phyloP scores from a whole-genome alignment of 78 protist genomes.

The Polysphondylium violaceum region DNA sequence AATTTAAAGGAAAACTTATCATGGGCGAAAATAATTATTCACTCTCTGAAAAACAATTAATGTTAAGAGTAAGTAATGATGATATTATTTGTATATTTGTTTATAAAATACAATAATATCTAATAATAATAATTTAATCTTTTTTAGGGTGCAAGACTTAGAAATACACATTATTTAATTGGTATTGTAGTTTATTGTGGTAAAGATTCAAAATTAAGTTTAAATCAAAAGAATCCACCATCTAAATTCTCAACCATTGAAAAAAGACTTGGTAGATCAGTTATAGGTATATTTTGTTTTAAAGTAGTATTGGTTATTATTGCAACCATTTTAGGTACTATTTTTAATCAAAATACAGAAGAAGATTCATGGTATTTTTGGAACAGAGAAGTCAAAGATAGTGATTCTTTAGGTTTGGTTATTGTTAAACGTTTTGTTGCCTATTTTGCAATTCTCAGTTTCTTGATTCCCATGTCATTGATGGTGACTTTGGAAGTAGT shows the following conservation, averaged over 20 bases:
- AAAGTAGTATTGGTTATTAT: constrained; percentile 54
- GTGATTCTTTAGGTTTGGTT: constrained; percentile 12
- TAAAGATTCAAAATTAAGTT: constrained; percentile 66
- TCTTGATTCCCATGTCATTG: constrained; percentile 73
- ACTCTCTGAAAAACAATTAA: constrained; percentile 39
- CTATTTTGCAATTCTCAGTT: constrained; percentile 67
- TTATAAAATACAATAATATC: not conserved
- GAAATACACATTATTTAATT: constrained; percentile 43
- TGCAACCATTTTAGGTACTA: constrained; percentile 27
- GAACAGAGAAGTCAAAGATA: not conserved
- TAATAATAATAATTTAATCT: not conserved
- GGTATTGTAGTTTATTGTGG: constrained; percentile 75
- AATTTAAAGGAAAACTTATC: constrained; percentile 31
- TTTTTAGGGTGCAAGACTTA: constrained; percentile 48
- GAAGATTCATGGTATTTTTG: constrained; percentile 10
- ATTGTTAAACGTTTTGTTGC: constrained; percentile 61
- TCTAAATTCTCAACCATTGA: constrained; percentile 66
- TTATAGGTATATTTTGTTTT: constrained; percentile 62
- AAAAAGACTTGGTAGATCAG: constrained; percentile 38
- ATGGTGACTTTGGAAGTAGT: constrained; percentile 80
- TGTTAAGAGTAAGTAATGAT: constrained; percentile 45
- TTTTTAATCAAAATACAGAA: constrained; percentile 16
- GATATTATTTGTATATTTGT: not conserved
- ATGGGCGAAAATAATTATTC: not conserved
- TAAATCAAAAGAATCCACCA: constrained; percentile 81